Base-by-base conservation (phyloP, 1,284 basidiomycete species). In the Irpex sp. region DNA sequence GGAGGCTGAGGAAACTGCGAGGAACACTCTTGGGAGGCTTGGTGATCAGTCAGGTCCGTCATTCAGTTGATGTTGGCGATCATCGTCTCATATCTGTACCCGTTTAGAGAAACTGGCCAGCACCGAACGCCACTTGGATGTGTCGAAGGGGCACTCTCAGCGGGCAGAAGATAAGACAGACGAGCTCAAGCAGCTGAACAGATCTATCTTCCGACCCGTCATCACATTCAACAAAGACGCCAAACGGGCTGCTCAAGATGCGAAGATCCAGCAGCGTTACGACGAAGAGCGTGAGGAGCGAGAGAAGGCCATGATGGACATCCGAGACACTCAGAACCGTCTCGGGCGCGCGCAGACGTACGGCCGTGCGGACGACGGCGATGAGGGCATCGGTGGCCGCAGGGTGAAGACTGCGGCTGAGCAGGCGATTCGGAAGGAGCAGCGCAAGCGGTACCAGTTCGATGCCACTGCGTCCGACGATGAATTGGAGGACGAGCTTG, bases 401-500 rank as follows among this genome's bases (percentile, higher is more conserved):
- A 55, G 61, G 55, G 19, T 54, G n/a, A 51, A 46, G 56, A 62
- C 61, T 1, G 26, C n/a, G 1, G 31, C 61, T 5, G 50, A 62
- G 57, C 61, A 62, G 47, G 39, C 61, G 33, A 43, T 62, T 21
- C 77, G 83, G 67, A 87, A 89, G 72, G 88, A 92, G 57, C 90
- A 93, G 72, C 80, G 93, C 65, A 86, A 89, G 71, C 85, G 93
- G 33, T 99, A 89, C 75, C 96, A 98, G 76, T 98, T 98, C 70
- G 97, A 99, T 68, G 89, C 89, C n/a, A 93, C 89, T 43, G 93
- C 85, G 15, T 95, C 92, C n/a, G 97, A 99, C 72, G 96, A 99
- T 71, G 95, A 98, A 77, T 69, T 98, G 1, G 96, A 98, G 77
- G 87, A 94, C 63, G 77, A 78, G 68, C 74, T 98, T 26, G 97